Conservation (phyloP, 2,329 filamentous ascomycete species). For the Trichoderma polysporum region DNA sequence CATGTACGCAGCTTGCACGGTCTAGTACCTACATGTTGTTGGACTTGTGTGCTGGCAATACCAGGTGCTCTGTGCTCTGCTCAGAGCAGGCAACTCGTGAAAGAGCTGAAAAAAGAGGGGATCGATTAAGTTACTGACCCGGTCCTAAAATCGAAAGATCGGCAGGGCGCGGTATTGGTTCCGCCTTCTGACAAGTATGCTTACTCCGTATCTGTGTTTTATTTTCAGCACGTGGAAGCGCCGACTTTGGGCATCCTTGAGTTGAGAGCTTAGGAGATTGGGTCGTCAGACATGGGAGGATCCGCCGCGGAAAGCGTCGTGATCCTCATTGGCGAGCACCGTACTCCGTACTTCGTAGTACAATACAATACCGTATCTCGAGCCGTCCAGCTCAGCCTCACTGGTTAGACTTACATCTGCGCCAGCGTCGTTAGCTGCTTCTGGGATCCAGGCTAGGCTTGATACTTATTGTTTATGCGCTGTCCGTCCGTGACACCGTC, state of each 20-base stretch:
- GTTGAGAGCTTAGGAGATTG: not conserved
- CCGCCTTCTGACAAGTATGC: conserved; percentile 5
- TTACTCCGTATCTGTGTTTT: too few species aligned
- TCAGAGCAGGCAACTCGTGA: conserved; percentile 14
- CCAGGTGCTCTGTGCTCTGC: not conserved
- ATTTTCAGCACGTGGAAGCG: conserved; percentile 2
- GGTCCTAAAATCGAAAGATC: conserved; percentile 1
- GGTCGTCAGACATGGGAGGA: not conserved
- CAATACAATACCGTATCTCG: not conserved
- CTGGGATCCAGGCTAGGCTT: not conserved
- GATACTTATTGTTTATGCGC: conserved; percentile 8
- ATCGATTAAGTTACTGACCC: not conserved
- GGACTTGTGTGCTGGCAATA: not conserved
- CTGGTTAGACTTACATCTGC: not conserved
- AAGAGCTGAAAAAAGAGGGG: not conserved
- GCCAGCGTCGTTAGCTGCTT: conserved; percentile 1
- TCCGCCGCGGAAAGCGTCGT: conserved; percentile 11
- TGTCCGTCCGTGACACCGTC: not conserved
- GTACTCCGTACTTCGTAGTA: too few species aligned
- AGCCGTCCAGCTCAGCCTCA: conserved; percentile 12
- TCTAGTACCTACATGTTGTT: too few species aligned
- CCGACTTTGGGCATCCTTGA: conserved; percentile 1
- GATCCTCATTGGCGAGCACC: too few species aligned
- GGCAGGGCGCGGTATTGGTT: conserved; percentile 12
- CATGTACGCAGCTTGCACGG: not conserved